Evolutionary conservation across 495 filamentous ascomycete genomes (phyloP), one percentile per base, ranked within the genome.

Genomic region (Hypoxylon fuscum): DNA sequence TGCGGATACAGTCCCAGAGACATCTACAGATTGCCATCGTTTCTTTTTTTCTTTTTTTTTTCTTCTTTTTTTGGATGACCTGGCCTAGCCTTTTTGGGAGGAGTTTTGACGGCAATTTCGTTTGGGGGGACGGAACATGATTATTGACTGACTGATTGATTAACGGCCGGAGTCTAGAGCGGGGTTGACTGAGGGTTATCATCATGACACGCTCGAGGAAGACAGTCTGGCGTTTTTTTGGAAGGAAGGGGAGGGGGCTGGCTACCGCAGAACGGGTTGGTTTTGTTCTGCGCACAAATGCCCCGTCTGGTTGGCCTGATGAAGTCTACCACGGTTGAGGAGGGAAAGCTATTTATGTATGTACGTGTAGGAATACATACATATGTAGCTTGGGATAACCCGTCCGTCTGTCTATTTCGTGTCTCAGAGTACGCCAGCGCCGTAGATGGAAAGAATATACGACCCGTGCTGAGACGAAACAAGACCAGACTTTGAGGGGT

Each of bases 81-180:
- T 14, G 52, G 51, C 37, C 8, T 35, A 42, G 32, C 55, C 41
- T 43, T 55, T 58, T 54, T 43, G 14, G 43, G 37, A 40, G 63
- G 63, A 66, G 63, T 66, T 61, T 6, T 40, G 40, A 50, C 31
- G 51, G 50, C 48, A 64, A 53, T 46, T 47, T 43, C 34, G n/a
- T n/a, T n/a, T 37, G 34, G 34, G 1, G 3, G 56, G 51, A 38
- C n/a, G 55, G 62, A 45, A 27, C 45, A 65, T 55, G 55, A 58
- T 38, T 47, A 53, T 50, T 17, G 14, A 15, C 18, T 17, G 14
- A 15, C 18, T 15, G 12, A 45, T 54, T 61, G 23, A 42, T 37
- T 46, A 61, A 66, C 34, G 67, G 64, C 69, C 49, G 69, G 67
- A 72, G 67, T 72, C 69, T 54, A 72, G 63, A 70, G 63, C 61